These are phyloP conservation scores for Eudorina sp. DNA, from an alignment of 139 green algal species.

Conservation along the genomic window DNA sequence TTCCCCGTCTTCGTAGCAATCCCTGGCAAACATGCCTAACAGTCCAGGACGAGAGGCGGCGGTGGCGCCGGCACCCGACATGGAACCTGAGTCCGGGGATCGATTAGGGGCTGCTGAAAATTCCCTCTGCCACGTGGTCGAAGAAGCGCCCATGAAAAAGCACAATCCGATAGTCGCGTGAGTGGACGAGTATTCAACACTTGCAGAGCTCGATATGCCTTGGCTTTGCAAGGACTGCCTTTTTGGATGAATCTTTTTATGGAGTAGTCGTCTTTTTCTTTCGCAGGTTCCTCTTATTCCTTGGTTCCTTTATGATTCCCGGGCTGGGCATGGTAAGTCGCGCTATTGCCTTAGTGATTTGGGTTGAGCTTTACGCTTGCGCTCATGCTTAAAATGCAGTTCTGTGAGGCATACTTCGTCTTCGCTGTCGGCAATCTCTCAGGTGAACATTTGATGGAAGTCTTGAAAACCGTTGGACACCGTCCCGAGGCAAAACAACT, in stretches of 20 bases:
- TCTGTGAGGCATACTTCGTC: constrained; percentile 47
- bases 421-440: constrained; percentile 37
- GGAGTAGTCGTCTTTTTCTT: too few relatives aligned
- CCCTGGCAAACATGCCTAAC: too few relatives aligned
- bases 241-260: too few relatives aligned
- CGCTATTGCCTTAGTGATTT: neutral
- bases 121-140: neutral
- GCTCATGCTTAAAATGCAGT: neutral
- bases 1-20: too few relatives aligned
- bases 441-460: neutral
- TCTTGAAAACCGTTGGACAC: too few relatives aligned
- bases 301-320: constrained; percentile 43
- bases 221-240: neutral
- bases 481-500: too few relatives aligned
- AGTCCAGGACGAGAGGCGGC: too few relatives aligned
- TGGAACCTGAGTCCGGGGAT: neutral
- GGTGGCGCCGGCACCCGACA: too few relatives aligned
- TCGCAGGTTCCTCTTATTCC: constrained; percentile 28
- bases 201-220: too few relatives aligned
- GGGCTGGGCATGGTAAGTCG: constrained; percentile 38
- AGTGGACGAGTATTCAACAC: too few relatives aligned
- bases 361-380: neutral
- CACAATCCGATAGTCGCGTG: neutral
- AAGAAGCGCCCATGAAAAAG: neutral
- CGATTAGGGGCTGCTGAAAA: neutral